Base-by-base conservation (phyloP, 331 rosid genomes). In the Quercus tomentella region DNA sequence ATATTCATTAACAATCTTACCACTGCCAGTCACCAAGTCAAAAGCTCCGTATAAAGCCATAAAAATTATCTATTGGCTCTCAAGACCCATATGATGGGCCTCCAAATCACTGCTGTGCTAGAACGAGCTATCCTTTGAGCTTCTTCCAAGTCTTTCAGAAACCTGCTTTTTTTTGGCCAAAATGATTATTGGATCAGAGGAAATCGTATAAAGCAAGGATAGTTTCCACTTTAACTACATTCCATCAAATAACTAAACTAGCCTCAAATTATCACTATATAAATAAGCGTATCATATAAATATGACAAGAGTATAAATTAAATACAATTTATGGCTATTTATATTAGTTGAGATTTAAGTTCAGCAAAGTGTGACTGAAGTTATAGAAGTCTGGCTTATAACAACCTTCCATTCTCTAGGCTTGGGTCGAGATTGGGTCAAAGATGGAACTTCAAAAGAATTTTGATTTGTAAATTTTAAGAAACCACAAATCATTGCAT, bases 161-260 rank as follows among this genome's bases (percentile, higher is more conserved):
- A 93, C 86, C 99, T 93, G 93, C 73, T 77, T 73, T 78, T 33
- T 73, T 63, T 77, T n/a, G 72, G 25, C 56, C 62, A 77, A 83
- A 81, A 76, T 55, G 60, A 68, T n/a, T 12, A 67, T 33, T 72
- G 65, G 58, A 74, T 56, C 72, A 25, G 54, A 77, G 35, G 20
- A 60, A 65, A 52, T 23, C 0, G 16, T 31, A 4, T 65, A 16
- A 4, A 43, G 51, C 30, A 65, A 54, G 54, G 61, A 35, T 43
- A 71, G 45, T 41, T 9, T 58, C 70, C 73, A 58, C 60, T 31
- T 80, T 33, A 31, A 25, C 26, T 22, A 21, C 15, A 45, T 28
- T 77, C 71, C 77, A 52, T 66, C 76, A 61, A 82, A 57, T 55
- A 78, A 73, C 61, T 74, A 49, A 61, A 79, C 70, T 17, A 56